These are phyloP conservation scores for Vigna radiata DNA, from an alignment of 306 rosid genomes.

Conservation along the genomic window DNA sequence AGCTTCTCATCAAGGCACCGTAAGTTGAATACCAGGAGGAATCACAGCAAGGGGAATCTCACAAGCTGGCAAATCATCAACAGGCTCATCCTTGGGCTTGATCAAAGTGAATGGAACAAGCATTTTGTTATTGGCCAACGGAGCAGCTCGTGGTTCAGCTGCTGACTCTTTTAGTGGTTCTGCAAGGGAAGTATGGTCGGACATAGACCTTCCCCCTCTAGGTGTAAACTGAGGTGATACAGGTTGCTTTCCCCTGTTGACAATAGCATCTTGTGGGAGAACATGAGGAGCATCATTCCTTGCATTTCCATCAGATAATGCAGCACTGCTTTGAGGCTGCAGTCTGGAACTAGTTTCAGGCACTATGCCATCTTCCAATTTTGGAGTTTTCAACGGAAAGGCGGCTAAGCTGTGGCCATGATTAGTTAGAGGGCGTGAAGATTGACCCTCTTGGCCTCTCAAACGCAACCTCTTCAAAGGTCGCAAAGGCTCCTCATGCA, in stretches of 20 bases:
- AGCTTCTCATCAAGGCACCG: conserved; percentile 25
- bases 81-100: conserved; percentile 88
- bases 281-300: conserved; percentile 48
- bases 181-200: conserved; percentile 44
- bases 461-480: conserved; percentile 85
- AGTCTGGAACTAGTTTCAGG: conserved; percentile 47
- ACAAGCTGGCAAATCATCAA: conserved; percentile 48
- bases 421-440: conserved; percentile 44
- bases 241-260: conserved; percentile 80
- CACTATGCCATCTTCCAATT: conserved; percentile 54
- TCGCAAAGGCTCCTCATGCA: conserved; percentile 55
- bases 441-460: conserved; percentile 61
- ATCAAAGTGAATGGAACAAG: conserved; percentile 50
- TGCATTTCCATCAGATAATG: conserved; percentile 47
- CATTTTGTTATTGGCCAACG: conserved; percentile 44
- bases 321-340: conserved; percentile 44
- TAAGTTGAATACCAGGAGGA: conserved; percentile 63
- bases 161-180: conserved; percentile 50
- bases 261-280: conserved; percentile 42
- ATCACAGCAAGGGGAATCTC: conserved; percentile 66
- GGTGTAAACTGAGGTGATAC: conserved; percentile 47
- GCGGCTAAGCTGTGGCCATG: conserved; percentile 45
- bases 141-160: conserved; percentile 47
- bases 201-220: conserved; percentile 45
- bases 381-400: conserved; percentile 55